Evolutionary conservation across 2,329 filamentous ascomycete genomes (phyloP).

Genomic region (Neonectria hederae): DNA sequence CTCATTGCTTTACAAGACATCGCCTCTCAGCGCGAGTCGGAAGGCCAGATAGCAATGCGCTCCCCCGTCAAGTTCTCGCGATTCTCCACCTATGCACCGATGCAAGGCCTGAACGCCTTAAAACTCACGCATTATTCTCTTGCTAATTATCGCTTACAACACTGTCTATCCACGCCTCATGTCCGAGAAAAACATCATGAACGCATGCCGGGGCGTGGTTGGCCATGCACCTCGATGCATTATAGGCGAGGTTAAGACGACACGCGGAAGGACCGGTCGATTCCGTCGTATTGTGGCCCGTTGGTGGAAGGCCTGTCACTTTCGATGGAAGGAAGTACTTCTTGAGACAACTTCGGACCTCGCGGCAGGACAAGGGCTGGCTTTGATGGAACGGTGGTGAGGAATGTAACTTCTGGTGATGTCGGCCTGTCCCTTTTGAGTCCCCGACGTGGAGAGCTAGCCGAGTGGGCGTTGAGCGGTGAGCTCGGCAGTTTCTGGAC

Average conservation of each 20-base stretch:
- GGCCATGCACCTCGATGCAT: background rate
- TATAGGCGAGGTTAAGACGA: background rate
- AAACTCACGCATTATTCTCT: background rate
- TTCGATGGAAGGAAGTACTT: conserved; percentile 34
- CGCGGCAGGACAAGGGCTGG: background rate
- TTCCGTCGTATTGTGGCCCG: conserved; percentile 45
- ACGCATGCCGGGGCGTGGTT: background rate
- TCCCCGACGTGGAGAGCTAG: conserved; percentile 6
- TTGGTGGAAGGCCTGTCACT: conserved; percentile 12
- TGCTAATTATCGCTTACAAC: conserved; percentile 4
- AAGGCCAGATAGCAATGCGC: background rate
- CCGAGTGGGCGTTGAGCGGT: conserved; percentile 1
- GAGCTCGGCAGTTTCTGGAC: conserved; percentile 30
- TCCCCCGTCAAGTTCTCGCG: background rate
- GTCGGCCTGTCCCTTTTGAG: conserved; percentile 24
- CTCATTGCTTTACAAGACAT: conserved; percentile 5
- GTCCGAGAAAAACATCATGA: conserved; percentile 5
- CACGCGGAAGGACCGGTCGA: conserved; percentile 42
- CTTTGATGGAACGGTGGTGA: background rate
- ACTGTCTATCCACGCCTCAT: background rate
- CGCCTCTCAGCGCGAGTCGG: background rate
- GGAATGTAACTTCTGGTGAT: conserved; percentile 18
- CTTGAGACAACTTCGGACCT: background rate
- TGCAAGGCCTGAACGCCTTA: conserved; percentile 1
- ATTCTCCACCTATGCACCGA: conserved; percentile 7